Evolutionary conservation across 768 basidiomycete genomes (phyloP), one percentile per base, ranked within the genome.

Genomic region (Astraeus odoratus): DNA sequence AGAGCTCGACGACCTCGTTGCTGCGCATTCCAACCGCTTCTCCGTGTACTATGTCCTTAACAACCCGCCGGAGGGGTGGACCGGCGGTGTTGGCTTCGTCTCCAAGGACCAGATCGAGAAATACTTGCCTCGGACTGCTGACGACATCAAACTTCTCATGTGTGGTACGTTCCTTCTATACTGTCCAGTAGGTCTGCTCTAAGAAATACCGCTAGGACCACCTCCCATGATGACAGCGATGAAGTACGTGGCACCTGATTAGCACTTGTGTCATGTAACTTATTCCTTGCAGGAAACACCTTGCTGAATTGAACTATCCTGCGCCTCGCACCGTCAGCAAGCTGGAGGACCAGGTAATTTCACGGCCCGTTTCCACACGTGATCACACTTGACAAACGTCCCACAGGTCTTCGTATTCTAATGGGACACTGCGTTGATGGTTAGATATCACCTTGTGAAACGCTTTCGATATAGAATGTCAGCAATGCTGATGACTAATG

Each of bases 271-370:
- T 15, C 46, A 54, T 26, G 61, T 39, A 10, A 3, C 22, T 37
- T 15, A 39, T 39, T 7, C 19, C 36, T 25, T 24, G 13, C 51
- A 93, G 90, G 74, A 91, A 86, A 76, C 83, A 95, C 62, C 77
- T 99, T 18, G 83, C 79, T 23, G 86, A 85, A 43, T 80, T 99
- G 59, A 81, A 79, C 53, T 96, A 91, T 70, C 84, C 90, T 34
- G 79, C 82, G 22, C 91, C 96, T 5, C 79, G 86, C 51, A 80
- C 90, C 6, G 76, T 96, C 67, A 92, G 87, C 78, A 99, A 98
- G 72, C 78, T 94, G 38, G 83, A 77, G 43, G 94, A 97, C 63
- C 80, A 89, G 77, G 88, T 84, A 60, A 37, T 54, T 39, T 18
- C 15, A 24, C 18, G 15, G 8, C 20, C 26, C 31, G 53, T 48